These are phyloP conservation scores for Dipodascus albidus DNA, from an alignment of 805 yeast species.

Conservation along the genomic window DNA sequence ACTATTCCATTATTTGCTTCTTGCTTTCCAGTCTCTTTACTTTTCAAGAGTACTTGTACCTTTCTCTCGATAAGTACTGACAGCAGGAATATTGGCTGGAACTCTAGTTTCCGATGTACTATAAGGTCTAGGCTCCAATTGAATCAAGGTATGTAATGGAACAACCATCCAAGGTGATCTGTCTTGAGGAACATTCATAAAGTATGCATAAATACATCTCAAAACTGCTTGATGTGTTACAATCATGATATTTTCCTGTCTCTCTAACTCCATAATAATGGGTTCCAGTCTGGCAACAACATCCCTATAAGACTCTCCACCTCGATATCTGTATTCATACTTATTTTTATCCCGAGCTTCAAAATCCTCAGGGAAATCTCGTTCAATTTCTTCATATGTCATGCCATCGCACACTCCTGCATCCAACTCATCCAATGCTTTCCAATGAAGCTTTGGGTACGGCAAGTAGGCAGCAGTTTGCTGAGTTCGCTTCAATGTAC, in stretches of 20 bases:
- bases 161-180: slow-evolving; percentile 99
- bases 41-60: slow-evolving; percentile 32
- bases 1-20: no score
- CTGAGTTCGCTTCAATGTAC: slow-evolving; percentile 82
- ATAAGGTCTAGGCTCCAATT: slow-evolving; percentile 91
- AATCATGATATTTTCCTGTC: slow-evolving; percentile 90
- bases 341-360: slow-evolving; percentile 92
- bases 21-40: no score
- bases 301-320: slow-evolving; percentile 95
- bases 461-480: slow-evolving; percentile 81
- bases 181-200: slow-evolving; percentile 97
- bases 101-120: slow-evolving; percentile 79
- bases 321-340: slow-evolving; percentile 89
- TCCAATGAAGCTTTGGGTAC: slow-evolving; percentile 82
- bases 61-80: slow-evolving; percentile 88
- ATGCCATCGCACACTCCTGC: slow-evolving; percentile 97
- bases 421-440: slow-evolving; percentile 91
- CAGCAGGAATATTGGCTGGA: slow-evolving; percentile 96
- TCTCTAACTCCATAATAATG: slow-evolving; percentile 94
- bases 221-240: slow-evolving; percentile 97
- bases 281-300: slow-evolving; percentile 94
- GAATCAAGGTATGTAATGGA: slow-evolving; percentile 89
- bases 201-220: slow-evolving; percentile 93
- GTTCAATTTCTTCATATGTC: slow-evolving; percentile 88
- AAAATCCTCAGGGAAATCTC: slow-evolving; percentile 83